Evolutionary conservation across 208 protist species (phyloP).

Genomic region (Leishmania turanica): DNA sequence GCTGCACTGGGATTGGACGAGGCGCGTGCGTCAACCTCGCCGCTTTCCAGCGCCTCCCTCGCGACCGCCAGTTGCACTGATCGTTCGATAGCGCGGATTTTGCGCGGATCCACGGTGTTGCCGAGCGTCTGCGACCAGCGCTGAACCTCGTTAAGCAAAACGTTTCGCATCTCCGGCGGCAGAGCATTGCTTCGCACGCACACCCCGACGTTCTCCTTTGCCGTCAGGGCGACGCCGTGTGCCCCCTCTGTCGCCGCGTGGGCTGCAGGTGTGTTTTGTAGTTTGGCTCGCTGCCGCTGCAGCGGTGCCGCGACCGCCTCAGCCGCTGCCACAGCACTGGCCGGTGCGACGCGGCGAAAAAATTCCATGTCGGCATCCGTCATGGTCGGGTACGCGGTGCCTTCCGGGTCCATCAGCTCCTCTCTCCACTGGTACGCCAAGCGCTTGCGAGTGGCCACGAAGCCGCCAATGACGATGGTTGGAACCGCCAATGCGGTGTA

Average conservation of each 20-base stretch:
- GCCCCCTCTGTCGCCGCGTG: neutral
- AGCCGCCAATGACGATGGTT: constrained; percentile 52
- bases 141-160: constrained; percentile 65
- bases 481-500: constrained; percentile 67
- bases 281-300: neutral
- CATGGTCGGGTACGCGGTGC: constrained; percentile 52
- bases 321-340: constrained; percentile 12
- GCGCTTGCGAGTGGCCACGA: constrained; percentile 82
- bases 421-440: constrained; percentile 86
- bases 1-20: neutral
- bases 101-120: constrained; percentile 58
- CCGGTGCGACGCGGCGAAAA: constrained; percentile 55
- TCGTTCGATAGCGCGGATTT: constrained; percentile 34
- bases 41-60: neutral
- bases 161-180: constrained; percentile 39
- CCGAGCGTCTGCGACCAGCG: constrained; percentile 54
- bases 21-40: neutral
- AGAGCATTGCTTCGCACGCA: constrained; percentile 40
- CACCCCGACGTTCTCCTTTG: constrained; percentile 72
- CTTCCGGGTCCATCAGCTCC: constrained; percentile 79
- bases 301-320: constrained; percentile 7
- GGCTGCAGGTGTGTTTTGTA: too few species aligned
- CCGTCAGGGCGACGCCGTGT: constrained; percentile 31
- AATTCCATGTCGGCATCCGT: constrained; percentile 74
- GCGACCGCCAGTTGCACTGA: constrained; percentile 9